Conservation (phyloP, 371 early-diverging fungal genomes). For the Mucor piriformis region DNA sequence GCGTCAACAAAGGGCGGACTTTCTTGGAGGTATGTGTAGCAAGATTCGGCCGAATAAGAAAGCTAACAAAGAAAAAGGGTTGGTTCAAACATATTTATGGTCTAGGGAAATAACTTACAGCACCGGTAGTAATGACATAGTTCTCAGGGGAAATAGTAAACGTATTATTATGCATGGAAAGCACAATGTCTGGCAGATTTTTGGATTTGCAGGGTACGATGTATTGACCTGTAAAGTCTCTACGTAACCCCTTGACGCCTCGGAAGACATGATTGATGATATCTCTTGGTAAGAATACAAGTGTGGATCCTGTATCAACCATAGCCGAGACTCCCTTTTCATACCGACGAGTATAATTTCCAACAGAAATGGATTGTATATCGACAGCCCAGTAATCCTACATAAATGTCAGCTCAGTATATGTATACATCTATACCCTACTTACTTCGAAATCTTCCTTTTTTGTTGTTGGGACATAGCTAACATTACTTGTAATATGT, state of each 20-base stretch:
- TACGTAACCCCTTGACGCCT: conserved; percentile 16
- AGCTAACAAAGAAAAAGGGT: conserved; percentile 7
- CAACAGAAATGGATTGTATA: conserved; percentile 31
- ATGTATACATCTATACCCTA: not conserved
- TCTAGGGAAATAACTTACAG: conserved; percentile 22
- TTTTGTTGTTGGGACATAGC: conserved; percentile 31
- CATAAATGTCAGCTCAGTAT: not conserved
- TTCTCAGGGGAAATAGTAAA: conserved; percentile 31
- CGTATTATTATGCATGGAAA: conserved; percentile 25
- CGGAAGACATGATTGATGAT: conserved; percentile 24
- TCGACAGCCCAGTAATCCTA: conserved; percentile 54
- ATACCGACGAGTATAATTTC: conserved; percentile 12
- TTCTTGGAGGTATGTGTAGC: conserved; percentile 46
- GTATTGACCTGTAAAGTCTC: conserved; percentile 32
- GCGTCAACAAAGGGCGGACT: conserved; percentile 39
- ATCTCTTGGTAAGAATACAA: conserved; percentile 36
- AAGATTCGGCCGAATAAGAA: conserved; percentile 16
- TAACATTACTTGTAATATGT: conserved; percentile 29
- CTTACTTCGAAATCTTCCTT: conserved; percentile 26
- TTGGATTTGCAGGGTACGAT: conserved; percentile 36
- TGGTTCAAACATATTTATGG: too few species aligned
- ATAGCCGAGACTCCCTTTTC: conserved; percentile 22
- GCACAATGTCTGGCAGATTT: conserved; percentile 26
- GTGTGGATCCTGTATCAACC: conserved; percentile 48
- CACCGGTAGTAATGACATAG: conserved; percentile 36